A percentile compares a stretch with the other conserved stretches of the same genome.
Evolutionary conservation across 257 asterid genomes (phyloP).

Genomic region (Solanum pennellii): DNA sequence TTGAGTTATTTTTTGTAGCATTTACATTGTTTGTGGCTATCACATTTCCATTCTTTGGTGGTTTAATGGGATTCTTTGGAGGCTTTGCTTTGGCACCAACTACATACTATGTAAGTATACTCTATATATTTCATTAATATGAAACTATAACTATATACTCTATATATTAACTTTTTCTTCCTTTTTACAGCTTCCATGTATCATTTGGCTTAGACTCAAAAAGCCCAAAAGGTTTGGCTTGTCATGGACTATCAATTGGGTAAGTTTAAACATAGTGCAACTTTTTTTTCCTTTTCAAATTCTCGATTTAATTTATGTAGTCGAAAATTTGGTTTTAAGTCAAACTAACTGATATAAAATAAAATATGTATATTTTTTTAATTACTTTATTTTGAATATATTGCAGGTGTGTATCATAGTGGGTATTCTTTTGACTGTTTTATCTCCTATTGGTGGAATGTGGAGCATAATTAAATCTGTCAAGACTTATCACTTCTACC

Average conservation of each 20-base stretch:
- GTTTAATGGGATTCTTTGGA: constrained; percentile 46
- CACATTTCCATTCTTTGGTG: constrained; percentile 53
- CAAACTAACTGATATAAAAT: no score
- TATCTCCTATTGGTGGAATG: neutral
- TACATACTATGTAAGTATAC: constrained; percentile 25
- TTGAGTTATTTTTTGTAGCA: constrained; percentile 10
- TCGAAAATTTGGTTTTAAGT: no score
- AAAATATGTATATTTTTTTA: neutral
- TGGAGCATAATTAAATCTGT: neutral
- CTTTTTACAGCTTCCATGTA: constrained; percentile 23
- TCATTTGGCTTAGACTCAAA: constrained; percentile 20
- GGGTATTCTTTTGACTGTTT: neutral
- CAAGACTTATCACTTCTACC: neutral
- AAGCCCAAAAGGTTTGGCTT: constrained; percentile 17
- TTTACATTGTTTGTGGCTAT: constrained; percentile 36
- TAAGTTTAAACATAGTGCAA: neutral
- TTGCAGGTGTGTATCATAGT: neutral
- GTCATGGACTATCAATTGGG: constrained; percentile 27
- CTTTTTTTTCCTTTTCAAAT: no score
- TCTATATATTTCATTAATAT: neutral
- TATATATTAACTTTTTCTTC: neutral
- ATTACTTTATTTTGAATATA: neutral
- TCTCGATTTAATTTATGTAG: no score
- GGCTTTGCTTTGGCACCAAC: constrained; percentile 55
- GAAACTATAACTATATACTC: neutral